Base-by-base conservation (phyloP, 2,329 filamentous ascomycete species). In the Aspergillus terreus region DNA sequence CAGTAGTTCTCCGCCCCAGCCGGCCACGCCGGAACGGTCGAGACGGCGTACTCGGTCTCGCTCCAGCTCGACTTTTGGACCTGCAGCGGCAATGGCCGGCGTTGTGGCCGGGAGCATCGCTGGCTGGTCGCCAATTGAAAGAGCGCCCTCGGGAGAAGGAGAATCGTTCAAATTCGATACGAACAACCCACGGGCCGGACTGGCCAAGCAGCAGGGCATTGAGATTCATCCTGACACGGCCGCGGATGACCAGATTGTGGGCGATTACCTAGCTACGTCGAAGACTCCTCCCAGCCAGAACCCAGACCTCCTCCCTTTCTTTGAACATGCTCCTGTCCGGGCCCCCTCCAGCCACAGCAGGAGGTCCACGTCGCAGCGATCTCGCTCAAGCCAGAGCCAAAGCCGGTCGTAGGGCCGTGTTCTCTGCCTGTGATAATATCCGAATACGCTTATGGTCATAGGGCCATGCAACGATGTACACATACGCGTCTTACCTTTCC, bases 91-190 rank as follows among this genome's bases (percentile, higher is more conserved):
- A 35, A 85, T 85, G 82, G 83, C 82, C 21, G 83, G 83, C 58
- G 77, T 86, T 44, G 77, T 86, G 35, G 83, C 83, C n/a, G 83
- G 83, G 48, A 84, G 81, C 63, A 78, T 86, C 57, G 82, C 78
- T 40, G 83, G 82, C 40, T 86, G 81, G 82, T 85, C 82, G 33
- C 83, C 75, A 0, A 81, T 85, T 48, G 82, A 83, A 54, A 71
- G 78, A 49, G 54, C 63, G 14, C 58, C 58, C 6, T 66, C 64
- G 7, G 40, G 15, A 21, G 71, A 71, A 23, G 61, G 61, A n/a
- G 71, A 74, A 49, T 63, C 68, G 4, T 62, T 71, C 49, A 66
- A 62, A 12, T 73, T 76, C 56, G 67, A 71, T 1, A 59, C 65
- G 21, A 66, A 65, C 15, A 42, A 42, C 15, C 63, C 65, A 10